Percentiles rank a stretch among this genome's conserved stretches.
Conservation (phyloP, 495 filamentous ascomycete species). For the Talaromyces proteolyticus region DNA sequence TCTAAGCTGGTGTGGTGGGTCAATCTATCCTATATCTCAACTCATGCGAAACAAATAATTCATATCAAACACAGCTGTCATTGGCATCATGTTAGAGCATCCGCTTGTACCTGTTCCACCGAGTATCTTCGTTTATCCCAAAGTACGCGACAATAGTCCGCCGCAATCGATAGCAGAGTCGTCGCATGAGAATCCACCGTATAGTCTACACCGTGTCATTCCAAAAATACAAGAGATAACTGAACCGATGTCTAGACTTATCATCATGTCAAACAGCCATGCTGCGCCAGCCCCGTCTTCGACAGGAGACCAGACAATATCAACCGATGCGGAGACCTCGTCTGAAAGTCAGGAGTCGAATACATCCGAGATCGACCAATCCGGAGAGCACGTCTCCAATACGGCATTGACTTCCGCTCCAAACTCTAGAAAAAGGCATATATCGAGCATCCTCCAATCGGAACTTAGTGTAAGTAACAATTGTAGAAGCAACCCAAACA, state of each 20-base stretch:
- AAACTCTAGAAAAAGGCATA: not conserved
- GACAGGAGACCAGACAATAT: not conserved
- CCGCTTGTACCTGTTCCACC: not conserved
- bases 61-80: not conserved
- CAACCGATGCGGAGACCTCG: not conserved
- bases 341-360: conserved; percentile 1
- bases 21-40: no score
- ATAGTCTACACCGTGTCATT: no score
- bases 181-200: no score
- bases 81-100: not conserved
- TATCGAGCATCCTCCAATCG: conserved; percentile 9
- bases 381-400: not conserved
- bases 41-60: not conserved
- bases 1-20: no score
- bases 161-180: not conserved
- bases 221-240: no score
- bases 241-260: not conserved
- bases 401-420: not conserved
- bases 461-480: conserved; percentile 29
- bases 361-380: not conserved
- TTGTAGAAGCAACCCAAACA: not conserved
- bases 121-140: not conserved
- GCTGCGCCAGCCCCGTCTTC: not conserved
- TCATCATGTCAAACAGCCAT: not conserved
- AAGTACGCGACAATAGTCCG: not conserved